phyloP scores from a whole-genome alignment of 1,139 yeast genomes.

The Taphrina populina region DNA sequence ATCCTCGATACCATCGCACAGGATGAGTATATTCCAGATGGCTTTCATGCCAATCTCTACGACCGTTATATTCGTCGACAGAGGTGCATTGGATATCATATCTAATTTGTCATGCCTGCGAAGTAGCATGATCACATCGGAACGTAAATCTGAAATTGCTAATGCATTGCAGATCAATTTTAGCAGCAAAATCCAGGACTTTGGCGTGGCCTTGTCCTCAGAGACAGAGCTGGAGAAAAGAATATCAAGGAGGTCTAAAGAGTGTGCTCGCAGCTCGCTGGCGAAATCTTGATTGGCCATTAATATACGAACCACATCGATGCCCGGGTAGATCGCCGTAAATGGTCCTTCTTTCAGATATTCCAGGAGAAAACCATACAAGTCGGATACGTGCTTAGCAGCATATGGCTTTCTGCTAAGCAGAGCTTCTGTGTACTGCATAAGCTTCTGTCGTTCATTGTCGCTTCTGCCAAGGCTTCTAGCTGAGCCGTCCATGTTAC shows the following conservation, averaged over 20 bases:
- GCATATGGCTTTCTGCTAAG: not conserved
- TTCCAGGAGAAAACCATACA: not conserved
- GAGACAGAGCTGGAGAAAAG: not conserved
- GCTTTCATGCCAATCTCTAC: slow-evolving; percentile 13
- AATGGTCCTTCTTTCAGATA: slow-evolving; percentile 2
- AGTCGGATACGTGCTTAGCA: not conserved
- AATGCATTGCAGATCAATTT: slow-evolving; percentile 16
- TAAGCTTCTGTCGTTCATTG: not conserved
- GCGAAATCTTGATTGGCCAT: slow-evolving; percentile 1
- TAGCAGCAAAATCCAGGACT: slow-evolving; percentile 1
- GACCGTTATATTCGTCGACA: not conserved
- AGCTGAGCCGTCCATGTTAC: slow-evolving; percentile 2
- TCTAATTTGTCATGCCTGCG: slow-evolving; percentile 7
- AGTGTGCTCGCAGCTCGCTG: not conserved
- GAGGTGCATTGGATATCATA: slow-evolving; percentile 1
- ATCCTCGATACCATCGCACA: slow-evolving; percentile 16
- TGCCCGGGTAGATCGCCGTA: slow-evolving; percentile 8
- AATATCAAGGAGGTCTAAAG: not conserved
- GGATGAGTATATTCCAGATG: slow-evolving; percentile 18
- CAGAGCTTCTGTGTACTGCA: not conserved
- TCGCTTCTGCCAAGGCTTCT: not conserved
- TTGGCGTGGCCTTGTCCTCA: not conserved
- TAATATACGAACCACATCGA: slow-evolving; percentile 20
- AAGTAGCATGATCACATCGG: not conserved
- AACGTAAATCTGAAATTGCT: not conserved